These are phyloP conservation scores for Solanum appendiculatum DNA, from an alignment of 257 asterid species.

Conservation along the genomic window DNA sequence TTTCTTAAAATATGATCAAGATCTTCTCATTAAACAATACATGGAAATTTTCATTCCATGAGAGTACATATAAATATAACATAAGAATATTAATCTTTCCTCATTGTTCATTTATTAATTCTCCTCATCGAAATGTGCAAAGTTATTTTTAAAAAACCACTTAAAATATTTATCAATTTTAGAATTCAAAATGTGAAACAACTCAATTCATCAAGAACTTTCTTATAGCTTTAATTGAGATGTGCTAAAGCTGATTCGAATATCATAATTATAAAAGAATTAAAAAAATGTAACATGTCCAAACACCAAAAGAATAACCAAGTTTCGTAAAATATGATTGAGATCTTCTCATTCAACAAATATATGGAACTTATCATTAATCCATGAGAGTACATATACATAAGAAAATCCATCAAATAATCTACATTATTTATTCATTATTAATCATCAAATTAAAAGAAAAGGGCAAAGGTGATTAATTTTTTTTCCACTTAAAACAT, in stretches of 20 bases:
- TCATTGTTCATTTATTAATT: background rate
- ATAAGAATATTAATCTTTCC: background rate
- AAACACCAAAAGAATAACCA: background rate
- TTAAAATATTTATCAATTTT: no score
- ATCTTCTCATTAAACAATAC: background rate
- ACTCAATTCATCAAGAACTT: background rate
- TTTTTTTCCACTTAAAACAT: background rate
- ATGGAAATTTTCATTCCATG: background rate
- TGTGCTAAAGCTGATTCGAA: fast-evolving
- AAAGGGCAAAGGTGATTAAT: background rate
- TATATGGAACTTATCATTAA: background rate
- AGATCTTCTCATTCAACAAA: background rate
- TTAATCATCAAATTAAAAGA: no score
- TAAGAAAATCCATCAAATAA: background rate
- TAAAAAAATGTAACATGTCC: no score
- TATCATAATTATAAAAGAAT: fast-evolving
- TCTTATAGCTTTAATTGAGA: background rate
- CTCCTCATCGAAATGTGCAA: no score
- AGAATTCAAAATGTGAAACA: background rate
- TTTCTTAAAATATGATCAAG: background rate
- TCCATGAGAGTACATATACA: background rate
- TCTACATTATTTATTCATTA: background rate
- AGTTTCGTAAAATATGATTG: background rate
- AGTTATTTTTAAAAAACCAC: no score
- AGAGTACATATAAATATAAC: background rate